Base-by-base conservation (phyloP, 2,329 filamentous ascomycete species). In the Penicillium sp. region DNA sequence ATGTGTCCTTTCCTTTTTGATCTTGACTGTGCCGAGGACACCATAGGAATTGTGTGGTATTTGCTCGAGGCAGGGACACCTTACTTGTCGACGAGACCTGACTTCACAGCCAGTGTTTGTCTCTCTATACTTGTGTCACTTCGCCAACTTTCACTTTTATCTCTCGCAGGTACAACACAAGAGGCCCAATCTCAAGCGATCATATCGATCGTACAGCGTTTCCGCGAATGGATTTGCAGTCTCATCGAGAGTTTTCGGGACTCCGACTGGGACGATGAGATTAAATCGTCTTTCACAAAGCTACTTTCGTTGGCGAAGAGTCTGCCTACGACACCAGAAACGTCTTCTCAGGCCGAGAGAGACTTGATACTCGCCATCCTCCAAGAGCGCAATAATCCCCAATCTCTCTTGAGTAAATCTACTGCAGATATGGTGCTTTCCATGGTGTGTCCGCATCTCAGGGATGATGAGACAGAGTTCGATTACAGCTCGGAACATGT, bases 1-100 rank as follows among this genome's bases (percentile, higher is more conserved):
- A 75, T 95, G 18, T 79, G 86, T 8, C 82, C 83, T 0, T 94
- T 90, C 56, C 74, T 97, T 5, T 84, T 85, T 1, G 85, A 97
- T 57, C 78, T 84, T 0, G 86, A 94, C 62, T 97, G 91, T 66
- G 87, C 90, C 8, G 88, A 95, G 62, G 93, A 98, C 71, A 84
- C 88, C 1, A 76, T 97, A 39, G 91, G 90, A 0, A 80, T 98
- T 32, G 83, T 87, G 50, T 86, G 89, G 65, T 96, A 95, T 67
- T 77, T 99, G 1, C 75, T 97, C 11, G 74, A 80, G 5, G 78
- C 79, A 44, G 90, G 91, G 6, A 72, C 73, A 12, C 58, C 71
- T 4, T 83, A 91, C 63, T 74, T 98, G 4, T 70, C 67, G 3
- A 75, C 79, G 29, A 76, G 78, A 0, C 83, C 89, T 0, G 84